phyloP scores from a whole-genome alignment of 371 early-diverging fungal species.

The Zychaea mexicana region DNA sequence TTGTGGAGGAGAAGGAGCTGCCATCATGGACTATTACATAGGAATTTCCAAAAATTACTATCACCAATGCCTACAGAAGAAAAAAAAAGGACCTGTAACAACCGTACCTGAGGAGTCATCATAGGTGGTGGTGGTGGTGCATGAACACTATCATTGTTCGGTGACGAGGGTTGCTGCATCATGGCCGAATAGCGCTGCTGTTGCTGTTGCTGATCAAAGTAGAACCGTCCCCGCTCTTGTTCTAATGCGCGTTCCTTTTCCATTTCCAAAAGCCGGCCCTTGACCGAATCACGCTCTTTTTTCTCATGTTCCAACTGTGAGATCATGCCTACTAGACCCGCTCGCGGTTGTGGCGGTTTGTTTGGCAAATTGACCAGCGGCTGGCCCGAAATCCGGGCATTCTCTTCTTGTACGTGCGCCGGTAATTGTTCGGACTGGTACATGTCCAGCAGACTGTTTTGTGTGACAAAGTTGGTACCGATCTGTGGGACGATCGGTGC shows the following conservation, averaged over 20 bases:
- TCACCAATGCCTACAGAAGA: background rate
- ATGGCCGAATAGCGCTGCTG: slow-evolving; percentile 15
- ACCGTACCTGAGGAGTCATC: background rate
- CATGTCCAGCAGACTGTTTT: slow-evolving; percentile 28
- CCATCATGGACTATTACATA: slow-evolving; percentile 16
- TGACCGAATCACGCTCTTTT: slow-evolving; percentile 32
- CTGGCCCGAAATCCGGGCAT: slow-evolving; percentile 44
- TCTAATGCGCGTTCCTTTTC: slow-evolving; percentile 42
- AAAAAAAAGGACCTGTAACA: background rate
- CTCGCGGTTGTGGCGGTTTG: slow-evolving; percentile 41
- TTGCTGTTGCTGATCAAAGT: slow-evolving; percentile 35
- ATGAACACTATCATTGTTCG: too few species aligned
- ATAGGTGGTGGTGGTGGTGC: slow-evolving; percentile 15
- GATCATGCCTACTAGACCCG: slow-evolving; percentile 51
- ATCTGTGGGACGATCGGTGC: slow-evolving; percentile 25
- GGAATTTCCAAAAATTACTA: background rate
- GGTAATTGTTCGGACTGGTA: slow-evolving; percentile 39
- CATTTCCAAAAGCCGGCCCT: slow-evolving; percentile 22
- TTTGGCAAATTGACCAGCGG: slow-evolving; percentile 42
- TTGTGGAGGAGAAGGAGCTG: background rate
- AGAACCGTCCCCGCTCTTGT: slow-evolving; percentile 28
- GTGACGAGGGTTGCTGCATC: slow-evolving; percentile 13
- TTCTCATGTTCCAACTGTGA: slow-evolving; percentile 47
- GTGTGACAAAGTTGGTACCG: slow-evolving; percentile 24
- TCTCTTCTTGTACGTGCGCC: slow-evolving; percentile 42